Evolutionary conservation across 805 yeast species (phyloP).

Genomic region (Teunomyces stri): DNA sequence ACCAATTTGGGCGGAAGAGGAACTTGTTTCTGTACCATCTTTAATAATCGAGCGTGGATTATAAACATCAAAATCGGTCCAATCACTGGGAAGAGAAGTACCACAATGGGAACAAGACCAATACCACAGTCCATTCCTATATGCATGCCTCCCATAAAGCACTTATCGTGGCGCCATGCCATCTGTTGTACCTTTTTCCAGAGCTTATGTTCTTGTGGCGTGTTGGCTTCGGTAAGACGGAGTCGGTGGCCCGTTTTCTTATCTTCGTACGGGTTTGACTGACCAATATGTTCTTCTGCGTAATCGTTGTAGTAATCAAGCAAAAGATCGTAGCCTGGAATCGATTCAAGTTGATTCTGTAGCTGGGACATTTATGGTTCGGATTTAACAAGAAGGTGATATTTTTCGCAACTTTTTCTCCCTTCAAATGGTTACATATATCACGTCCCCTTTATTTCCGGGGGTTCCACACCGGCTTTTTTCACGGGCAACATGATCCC

Average conservation of each 20-base stretch:
- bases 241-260: slow-evolving; percentile 54
- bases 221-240: slow-evolving; percentile 50
- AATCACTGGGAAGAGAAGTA: slow-evolving; percentile 66
- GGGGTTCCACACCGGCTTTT: slow-evolving; percentile 10
- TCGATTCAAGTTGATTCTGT: slow-evolving; percentile 15
- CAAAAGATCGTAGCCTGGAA: slow-evolving; percentile 59
- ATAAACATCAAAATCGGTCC: slow-evolving; percentile 84
- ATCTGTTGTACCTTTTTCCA: slow-evolving; percentile 73
- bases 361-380: slow-evolving; percentile 10
- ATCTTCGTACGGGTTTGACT: slow-evolving; percentile 66
- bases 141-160: slow-evolving; percentile 73
- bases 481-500: slow-evolving; percentile 59
- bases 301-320: slow-evolving; percentile 62
- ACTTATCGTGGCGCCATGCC: slow-evolving; percentile 88
- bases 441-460: neutral
- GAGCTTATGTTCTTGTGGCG: slow-evolving; percentile 56
- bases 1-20: slow-evolving; percentile 56
- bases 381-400: neutral
- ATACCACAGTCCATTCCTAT: slow-evolving; percentile 67
- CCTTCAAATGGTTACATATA: neutral
- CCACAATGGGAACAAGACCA: slow-evolving; percentile 74
- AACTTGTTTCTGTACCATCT: slow-evolving; percentile 55
- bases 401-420: neutral
- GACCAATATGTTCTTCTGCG: slow-evolving; percentile 63
- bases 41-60: slow-evolving; percentile 67